A percentile compares a stretch with the other conserved stretches of the same genome.
Conservation (phyloP, 176 grass and related monocot genomes). For the Chloris gayana region DNA sequence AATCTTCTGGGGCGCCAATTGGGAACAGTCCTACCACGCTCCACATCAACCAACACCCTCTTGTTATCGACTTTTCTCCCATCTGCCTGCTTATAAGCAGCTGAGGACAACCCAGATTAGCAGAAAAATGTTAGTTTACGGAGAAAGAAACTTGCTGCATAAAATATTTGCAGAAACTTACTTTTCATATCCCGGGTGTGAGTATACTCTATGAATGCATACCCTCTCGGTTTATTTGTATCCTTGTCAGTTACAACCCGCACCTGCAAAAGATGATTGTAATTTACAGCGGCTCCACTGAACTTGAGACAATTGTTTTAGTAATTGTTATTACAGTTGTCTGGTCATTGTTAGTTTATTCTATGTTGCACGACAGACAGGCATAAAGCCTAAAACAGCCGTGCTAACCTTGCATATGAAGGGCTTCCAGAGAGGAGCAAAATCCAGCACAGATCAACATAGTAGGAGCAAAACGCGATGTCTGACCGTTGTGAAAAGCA, state of each 20-base stretch:
- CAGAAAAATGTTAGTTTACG: slow-evolving; percentile 13
- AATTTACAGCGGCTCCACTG: slow-evolving; percentile 19
- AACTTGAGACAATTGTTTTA: slow-evolving; percentile 1
- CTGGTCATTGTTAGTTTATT: slow-evolving; percentile 53
- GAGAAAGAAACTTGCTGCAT: background rate
- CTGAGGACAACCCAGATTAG: slow-evolving; percentile 43
- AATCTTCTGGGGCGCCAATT: slow-evolving; percentile 95
- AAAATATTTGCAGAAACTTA: slow-evolving; percentile 17
- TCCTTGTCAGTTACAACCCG: slow-evolving; percentile 69
- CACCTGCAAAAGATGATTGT: slow-evolving; percentile 65
- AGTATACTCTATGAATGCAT: slow-evolving; percentile 88
- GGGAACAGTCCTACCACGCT: slow-evolving; percentile 95
- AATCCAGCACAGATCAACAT: slow-evolving; percentile 73
- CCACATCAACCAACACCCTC: slow-evolving; percentile 88
- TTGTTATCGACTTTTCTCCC: slow-evolving; percentile 75
- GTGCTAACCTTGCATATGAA: slow-evolving; percentile 93
- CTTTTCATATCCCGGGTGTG: slow-evolving; percentile 97
- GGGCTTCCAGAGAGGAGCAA: slow-evolving; percentile 68
- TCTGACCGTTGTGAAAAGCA: slow-evolving; percentile 55
- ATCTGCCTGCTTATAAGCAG: slow-evolving; percentile 93
- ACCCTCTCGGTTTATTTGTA: slow-evolving; percentile 89
- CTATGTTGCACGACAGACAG: slow-evolving; percentile 94
- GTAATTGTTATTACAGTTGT: slow-evolving; percentile 5
- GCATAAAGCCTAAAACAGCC: slow-evolving; percentile 93
- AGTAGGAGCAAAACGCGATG: slow-evolving; percentile 62